Conservation (phyloP, 2,329 filamentous ascomycete species). For the Venturia carpophila region DNA sequence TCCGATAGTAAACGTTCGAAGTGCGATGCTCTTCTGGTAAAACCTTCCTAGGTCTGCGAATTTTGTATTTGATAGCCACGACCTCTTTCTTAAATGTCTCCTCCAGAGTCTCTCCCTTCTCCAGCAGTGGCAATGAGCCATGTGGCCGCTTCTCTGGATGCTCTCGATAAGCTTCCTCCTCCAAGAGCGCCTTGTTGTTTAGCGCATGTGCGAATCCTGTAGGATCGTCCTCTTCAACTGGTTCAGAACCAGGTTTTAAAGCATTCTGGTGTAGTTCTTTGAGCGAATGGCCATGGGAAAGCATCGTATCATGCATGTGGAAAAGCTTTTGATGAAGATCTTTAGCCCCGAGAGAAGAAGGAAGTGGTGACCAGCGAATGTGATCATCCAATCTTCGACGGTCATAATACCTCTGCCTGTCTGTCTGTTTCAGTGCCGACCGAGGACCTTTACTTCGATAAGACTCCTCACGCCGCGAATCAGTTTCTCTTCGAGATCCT, state of each 20-base stretch:
- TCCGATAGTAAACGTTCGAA: constrained; percentile 69
- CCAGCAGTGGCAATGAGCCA: constrained; percentile 7
- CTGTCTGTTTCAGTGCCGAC: constrained; percentile 11
- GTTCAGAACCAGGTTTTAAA: neutral
- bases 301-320: neutral
- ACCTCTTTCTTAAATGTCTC: constrained; percentile 16
- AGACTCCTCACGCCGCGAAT: constrained; percentile 9
- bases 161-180: constrained; percentile 16
- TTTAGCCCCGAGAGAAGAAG: constrained; percentile 14
- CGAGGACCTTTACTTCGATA: constrained; percentile 2
- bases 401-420: constrained; percentile 6
- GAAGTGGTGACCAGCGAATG: constrained; percentile 12
- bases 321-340: constrained; percentile 13
- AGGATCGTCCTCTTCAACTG: constrained; percentile 11
- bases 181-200: constrained; percentile 12
- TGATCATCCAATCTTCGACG: neutral
- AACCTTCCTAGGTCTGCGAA: constrained; percentile 16
- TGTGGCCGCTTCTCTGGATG: constrained; percentile 16
- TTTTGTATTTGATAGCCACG: constrained; percentile 16
- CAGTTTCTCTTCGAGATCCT: neutral
- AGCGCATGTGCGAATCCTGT: constrained; percentile 3
- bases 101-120: constrained; percentile 15
- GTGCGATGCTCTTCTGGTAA: constrained; percentile 10
- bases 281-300: constrained; percentile 14
- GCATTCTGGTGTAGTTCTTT: constrained; percentile 14